Evolutionary conservation across 345 rosid species (phyloP).

Genomic region (Gossypium bickii): DNA sequence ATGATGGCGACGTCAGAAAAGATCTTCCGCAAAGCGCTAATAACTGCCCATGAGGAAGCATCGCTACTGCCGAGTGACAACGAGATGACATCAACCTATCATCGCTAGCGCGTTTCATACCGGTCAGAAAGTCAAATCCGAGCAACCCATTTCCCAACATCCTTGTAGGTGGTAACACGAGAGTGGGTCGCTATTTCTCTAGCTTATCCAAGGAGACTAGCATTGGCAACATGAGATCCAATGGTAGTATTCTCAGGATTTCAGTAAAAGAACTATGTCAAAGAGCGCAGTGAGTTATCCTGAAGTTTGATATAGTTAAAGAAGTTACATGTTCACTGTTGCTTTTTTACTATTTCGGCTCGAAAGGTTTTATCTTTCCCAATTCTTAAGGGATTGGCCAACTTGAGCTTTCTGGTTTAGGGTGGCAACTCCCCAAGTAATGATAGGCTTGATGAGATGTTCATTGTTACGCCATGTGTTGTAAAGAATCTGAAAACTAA

Average conservation of each 20-base stretch:
- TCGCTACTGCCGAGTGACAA: no score
- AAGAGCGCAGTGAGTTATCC: background rate
- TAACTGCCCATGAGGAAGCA: no score
- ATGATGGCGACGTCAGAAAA: fast-evolving
- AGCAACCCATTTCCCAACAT: no score
- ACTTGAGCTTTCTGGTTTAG: slow-evolving; percentile 58
- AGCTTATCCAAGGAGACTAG: no score
- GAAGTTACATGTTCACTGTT: background rate
- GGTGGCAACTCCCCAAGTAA: slow-evolving; percentile 88
- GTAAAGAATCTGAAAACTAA: slow-evolving; percentile 13
- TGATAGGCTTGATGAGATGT: slow-evolving; percentile 85
- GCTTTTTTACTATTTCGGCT: background rate
- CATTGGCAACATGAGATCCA: no score
- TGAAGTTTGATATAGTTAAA: background rate
- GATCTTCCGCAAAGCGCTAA: no score
- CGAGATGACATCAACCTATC: no score
- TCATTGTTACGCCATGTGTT: slow-evolving; percentile 50
- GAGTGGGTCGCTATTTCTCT: no score
- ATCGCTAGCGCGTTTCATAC: no score
- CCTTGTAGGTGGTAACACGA: no score
- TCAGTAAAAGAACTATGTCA: background rate
- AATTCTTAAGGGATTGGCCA: slow-evolving; percentile 31
- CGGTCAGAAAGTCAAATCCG: no score
- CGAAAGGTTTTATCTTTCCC: background rate
- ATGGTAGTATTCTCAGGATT: background rate